phyloP scores from a whole-genome alignment of 2,329 filamentous ascomycete species.

The Apiospora malaysiana region DNA sequence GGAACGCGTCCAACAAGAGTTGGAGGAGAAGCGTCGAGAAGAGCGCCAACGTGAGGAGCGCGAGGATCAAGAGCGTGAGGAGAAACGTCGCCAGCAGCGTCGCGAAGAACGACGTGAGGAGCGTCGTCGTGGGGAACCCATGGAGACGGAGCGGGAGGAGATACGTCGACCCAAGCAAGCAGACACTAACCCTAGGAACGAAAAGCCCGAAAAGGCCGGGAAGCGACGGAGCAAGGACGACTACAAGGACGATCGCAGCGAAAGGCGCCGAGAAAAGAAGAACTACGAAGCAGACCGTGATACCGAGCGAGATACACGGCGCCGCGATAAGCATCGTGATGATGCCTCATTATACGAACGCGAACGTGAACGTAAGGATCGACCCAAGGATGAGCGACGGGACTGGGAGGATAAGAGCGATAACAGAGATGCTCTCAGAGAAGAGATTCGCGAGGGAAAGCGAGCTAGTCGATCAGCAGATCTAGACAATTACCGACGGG shows the following conservation, averaged over 20 bases:
- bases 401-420: conserved; percentile 36
- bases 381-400: conserved; percentile 28
- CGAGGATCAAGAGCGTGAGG: conserved; percentile 38
- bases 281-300: conserved; percentile 28
- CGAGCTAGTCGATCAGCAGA: conserved; percentile 28
- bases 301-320: conserved; percentile 30
- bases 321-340: conserved; percentile 36
- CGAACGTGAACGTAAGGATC: conserved; percentile 28
- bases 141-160: conserved; percentile 38
- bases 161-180: conserved; percentile 37
- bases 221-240: conserved; percentile 38
- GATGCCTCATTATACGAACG: conserved; percentile 40
- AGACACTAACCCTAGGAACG: conserved; percentile 24
- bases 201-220: conserved; percentile 32
- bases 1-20: conserved; percentile 31
- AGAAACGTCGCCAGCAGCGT: conserved; percentile 38
- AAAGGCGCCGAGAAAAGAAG: conserved; percentile 34
- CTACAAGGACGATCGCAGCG: conserved; percentile 31
- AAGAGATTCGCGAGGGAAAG: conserved; percentile 29
- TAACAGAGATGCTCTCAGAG: conserved; percentile 35
- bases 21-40: conserved; percentile 42
- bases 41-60: conserved; percentile 29
- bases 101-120: conserved; percentile 41
- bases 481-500: conserved; percentile 36
- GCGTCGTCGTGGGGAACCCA: conserved; percentile 28